Evolutionary conservation across 202 grass and related monocot genomes (phyloP).

Genomic region (Zoysia matrella): DNA sequence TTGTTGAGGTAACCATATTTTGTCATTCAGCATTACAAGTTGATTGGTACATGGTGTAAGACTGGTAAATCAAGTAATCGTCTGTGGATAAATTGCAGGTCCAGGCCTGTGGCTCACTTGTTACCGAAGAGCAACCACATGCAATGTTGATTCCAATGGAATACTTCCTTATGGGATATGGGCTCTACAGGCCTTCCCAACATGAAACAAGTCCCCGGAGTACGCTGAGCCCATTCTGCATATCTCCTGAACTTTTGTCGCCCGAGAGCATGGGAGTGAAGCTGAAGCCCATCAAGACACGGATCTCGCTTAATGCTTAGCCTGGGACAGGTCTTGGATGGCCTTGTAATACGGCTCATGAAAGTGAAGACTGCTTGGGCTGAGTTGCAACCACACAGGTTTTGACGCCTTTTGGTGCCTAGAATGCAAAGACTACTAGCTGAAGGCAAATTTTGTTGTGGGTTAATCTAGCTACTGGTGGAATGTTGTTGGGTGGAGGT

Average conservation of each 20-base stretch:
- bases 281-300: conserved; percentile 95
- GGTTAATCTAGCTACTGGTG: conserved; percentile 46
- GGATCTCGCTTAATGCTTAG: conserved; percentile 62
- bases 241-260: conserved; percentile 89
- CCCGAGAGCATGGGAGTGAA: conserved; percentile 99
- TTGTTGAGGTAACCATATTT: conserved; percentile 77
- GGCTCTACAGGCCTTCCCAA: conserved; percentile 74
- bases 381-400: conserved; percentile 26
- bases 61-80: conserved; percentile 8
- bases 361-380: conserved; percentile 42
- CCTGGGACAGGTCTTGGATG: conserved; percentile 17
- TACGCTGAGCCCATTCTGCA: conserved; percentile 78
- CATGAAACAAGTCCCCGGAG: conserved; percentile 72
- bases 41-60: conserved; percentile 6
- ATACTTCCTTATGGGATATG: conserved; percentile 94
- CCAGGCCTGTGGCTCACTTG: conserved; percentile 83
- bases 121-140: conserved; percentile 94
- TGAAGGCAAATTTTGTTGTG: conserved; percentile 65
- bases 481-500: neutral
- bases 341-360: conserved; percentile 32
- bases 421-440: conserved; percentile 29
- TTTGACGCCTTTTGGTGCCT: conserved; percentile 47
- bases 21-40: neutral
- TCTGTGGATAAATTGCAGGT: conserved; percentile 64
- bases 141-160: conserved; percentile 96